Base-by-base conservation (phyloP, 805 yeast genomes). In the Jamesozyma rosinii region DNA sequence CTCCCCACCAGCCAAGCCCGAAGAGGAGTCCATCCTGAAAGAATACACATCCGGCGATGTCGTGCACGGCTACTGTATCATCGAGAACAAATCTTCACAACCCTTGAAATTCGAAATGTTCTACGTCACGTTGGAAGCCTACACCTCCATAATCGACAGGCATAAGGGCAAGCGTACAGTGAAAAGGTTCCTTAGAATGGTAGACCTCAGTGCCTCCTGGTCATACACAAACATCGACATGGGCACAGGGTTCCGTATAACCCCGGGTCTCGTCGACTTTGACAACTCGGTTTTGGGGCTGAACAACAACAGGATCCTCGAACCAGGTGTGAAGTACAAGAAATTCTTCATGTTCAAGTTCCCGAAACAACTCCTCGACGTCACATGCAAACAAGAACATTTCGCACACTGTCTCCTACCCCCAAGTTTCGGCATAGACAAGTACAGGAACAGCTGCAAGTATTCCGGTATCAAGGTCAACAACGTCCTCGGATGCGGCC, bases 41-140 rank as follows among this genome's bases (percentile, higher is more conserved):
- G 79, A 75, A 49, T 79, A 69, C 50, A 71, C 70, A 31, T 76
- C 76, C 20, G 81, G 81, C 17, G 83, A 77, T 49, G 61, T 63
- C 15, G 58, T 79, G 5, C 66, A 71, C 47, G 85, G 85, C 1
- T 71, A 67, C 45, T 61, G 73, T 6, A 49, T 58, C 0, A 63
- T 76, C 18, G 61, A 65, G 41, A 77, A 77, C 51, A 61, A 51
- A 5, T 58, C 74, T 1, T 41, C 55, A 1, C 49, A 59, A 15
- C 63, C 68, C 0, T 65, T 78, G n/a, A 71, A 72, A 6, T 79
- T 77, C 52, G 81, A 77, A 47, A 75, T 76, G 76, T 70, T 77
- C 48, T 68, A 75, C 42, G 72, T 77, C 6, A 65, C 78, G 1
- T 63, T 79, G 27, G 83, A 78, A 52, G 83, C 83, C 1, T 60